Conservation (phyloP, 2,329 filamentous ascomycete species). For the Colletotrichum chlorophyti region DNA sequence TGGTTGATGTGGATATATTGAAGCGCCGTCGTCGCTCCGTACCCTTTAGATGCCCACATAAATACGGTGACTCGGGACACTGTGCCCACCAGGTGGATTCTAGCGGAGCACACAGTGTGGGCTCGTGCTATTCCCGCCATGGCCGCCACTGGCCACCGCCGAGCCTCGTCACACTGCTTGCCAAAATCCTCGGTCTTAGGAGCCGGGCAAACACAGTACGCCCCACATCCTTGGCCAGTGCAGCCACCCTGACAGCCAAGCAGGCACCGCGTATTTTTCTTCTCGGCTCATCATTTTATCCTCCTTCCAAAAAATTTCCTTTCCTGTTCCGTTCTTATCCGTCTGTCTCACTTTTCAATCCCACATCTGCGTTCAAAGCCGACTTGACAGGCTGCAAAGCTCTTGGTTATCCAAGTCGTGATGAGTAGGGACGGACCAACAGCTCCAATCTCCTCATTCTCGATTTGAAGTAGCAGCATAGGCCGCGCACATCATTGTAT, state of each 20-base stretch:
- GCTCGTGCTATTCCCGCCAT: neutral
- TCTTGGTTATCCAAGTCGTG: neutral
- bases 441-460: too few relatives aligned
- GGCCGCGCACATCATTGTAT: too few relatives aligned
- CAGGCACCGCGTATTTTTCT: slow-evolving; percentile 15
- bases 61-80: too few relatives aligned
- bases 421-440: too few relatives aligned
- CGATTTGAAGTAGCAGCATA: too few relatives aligned
- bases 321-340: neutral
- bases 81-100: too few relatives aligned
- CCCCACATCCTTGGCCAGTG: slow-evolving; percentile 6
- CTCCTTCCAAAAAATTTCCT: neutral
- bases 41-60: too few relatives aligned
- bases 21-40: too few relatives aligned
- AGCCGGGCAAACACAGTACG: slow-evolving; percentile 18
- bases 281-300: neutral
- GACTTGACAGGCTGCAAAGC: neutral
- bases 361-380: neutral
- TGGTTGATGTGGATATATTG: neutral
- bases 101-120: slow-evolving; percentile 4
- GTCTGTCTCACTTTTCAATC: too few relatives aligned
- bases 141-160: neutral
- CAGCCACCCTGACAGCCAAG: slow-evolving; percentile 13
- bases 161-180: neutral
- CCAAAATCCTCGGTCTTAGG: neutral